Evolutionary conservation across 2,329 filamentous ascomycete genomes (phyloP), one percentile per base, ranked within the genome.

Genomic region (Aspergillus proliferans): DNA sequence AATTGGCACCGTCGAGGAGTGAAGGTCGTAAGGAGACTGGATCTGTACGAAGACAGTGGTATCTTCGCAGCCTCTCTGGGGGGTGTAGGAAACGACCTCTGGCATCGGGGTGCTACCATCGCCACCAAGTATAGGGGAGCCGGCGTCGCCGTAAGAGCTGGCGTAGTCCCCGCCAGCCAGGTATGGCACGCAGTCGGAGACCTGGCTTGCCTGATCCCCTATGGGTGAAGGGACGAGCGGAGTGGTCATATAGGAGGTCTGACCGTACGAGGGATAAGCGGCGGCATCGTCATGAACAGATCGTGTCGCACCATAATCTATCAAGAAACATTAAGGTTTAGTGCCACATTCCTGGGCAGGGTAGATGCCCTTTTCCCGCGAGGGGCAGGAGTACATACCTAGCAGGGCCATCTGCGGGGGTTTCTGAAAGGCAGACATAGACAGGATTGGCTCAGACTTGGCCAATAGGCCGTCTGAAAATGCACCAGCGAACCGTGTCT

Each of bases 371-470:
- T n/a, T 18, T 15, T 40, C 8, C 15, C 8, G 10, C 10, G 18
- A 12, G 38, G 38, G 19, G 3, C 19, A 33, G 34, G 30, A 46
- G 47, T 52, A 84, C 88, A 75, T 76, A 94, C 90, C 87, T 73
- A 92, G 86, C 75, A 91, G 81, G 69, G 85, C 86, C 70, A 85
- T 78, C 71, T 84, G 78, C 69, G 86, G 83, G 51, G 82, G 73
- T 73, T 94, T 95, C 65, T 79, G 77, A 78, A 89, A 91, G 72
- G 85, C 85, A 70, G 87, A 86, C 86, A 91, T 91, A 72, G 86
- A 83, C 73, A 87, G 74, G 63, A 83, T 72, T 74, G 82, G 72
- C 76, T 82, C 77, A 70, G 74, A 73, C 68, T 76, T 78, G 71
- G 74, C 75, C 71, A 73, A 68, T 55, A 76, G 73, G 74, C 75